Conservation (phyloP, 2,329 filamentous ascomycete genomes). For the Ceratocystis cacaofunesta region DNA sequence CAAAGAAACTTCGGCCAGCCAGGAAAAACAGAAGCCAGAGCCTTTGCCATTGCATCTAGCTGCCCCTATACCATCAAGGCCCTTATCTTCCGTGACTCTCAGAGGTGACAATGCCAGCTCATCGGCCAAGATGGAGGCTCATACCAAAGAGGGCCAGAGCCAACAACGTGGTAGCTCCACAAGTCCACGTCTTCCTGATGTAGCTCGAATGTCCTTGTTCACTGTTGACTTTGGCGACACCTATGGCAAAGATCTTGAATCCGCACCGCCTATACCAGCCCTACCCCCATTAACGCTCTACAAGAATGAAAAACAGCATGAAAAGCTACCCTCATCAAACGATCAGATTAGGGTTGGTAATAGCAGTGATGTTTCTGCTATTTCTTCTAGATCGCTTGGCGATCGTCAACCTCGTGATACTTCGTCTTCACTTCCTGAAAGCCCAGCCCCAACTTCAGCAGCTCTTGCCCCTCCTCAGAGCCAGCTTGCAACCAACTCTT, state of each 20-base stretch:
- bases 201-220: constrained; percentile 45
- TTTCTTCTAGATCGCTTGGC: neutral
- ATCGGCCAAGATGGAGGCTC: neutral
- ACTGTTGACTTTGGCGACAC: constrained; percentile 41
- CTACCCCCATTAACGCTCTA: constrained; percentile 14
- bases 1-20: neutral
- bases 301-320: constrained; percentile 6
- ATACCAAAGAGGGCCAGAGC: neutral
- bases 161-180: constrained; percentile 28
- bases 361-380: neutral
- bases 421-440: constrained; percentile 7
- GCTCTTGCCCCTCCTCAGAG: neutral
- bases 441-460: constrained; percentile 8
- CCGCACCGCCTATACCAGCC: constrained; percentile 21
- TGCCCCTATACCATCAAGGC: neutral
- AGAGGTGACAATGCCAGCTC: neutral
- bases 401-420: neutral
- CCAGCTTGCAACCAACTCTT: constrained; percentile 5
- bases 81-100: neutral
- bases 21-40: neutral
- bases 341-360: neutral
- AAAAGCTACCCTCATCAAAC: neutral
- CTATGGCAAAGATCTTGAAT: constrained; percentile 20
- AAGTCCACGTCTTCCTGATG: constrained; percentile 43
- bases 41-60: neutral